A percentile compares a stretch with the other conserved stretches of the same genome.
These are phyloP conservation scores for Phytopythium mirpurense DNA, from an alignment of 352 stramenopile species.

Conservation along the genomic window DNA sequence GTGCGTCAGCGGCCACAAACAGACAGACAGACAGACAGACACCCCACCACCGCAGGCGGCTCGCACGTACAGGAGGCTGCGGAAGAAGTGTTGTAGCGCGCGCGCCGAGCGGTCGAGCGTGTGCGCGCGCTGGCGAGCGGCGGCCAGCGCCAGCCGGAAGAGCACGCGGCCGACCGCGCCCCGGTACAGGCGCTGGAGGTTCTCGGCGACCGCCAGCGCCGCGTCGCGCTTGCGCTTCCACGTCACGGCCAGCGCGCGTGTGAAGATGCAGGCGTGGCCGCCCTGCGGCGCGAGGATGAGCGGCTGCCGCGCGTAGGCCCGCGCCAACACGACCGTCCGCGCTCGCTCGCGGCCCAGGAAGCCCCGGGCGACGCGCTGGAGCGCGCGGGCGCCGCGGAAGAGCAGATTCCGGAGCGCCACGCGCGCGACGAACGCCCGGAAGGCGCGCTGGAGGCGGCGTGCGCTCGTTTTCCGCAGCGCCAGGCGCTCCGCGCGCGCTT, in stretches of 20 bases:
- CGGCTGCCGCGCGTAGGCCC: constrained; percentile 31
- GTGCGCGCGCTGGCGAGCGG: constrained; percentile 27
- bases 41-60: neutral
- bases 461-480: constrained; percentile 22
- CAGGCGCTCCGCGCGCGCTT: constrained; percentile 16
- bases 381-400: constrained; percentile 26
- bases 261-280: constrained; percentile 44
- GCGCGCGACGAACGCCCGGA: constrained; percentile 45
- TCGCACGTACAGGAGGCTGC: constrained; percentile 55
- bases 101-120: constrained; percentile 33
- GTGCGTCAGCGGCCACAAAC: neutral
- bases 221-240: constrained; percentile 65
- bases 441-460: constrained; percentile 39
- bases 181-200: constrained; percentile 34
- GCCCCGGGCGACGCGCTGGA: constrained; percentile 57
- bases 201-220: constrained; percentile 26
- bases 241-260: constrained; percentile 31
- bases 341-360: constrained; percentile 32
- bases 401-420: constrained; percentile 33
- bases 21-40: neutral
- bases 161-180: constrained; percentile 46
- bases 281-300: constrained; percentile 41
- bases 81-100: constrained; percentile 69
- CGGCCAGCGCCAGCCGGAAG: constrained; percentile 21
- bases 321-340: constrained; percentile 27